phyloP scores from a whole-genome alignment of 495 filamentous ascomycete species.

The Hypoxylon cercidicola region DNA sequence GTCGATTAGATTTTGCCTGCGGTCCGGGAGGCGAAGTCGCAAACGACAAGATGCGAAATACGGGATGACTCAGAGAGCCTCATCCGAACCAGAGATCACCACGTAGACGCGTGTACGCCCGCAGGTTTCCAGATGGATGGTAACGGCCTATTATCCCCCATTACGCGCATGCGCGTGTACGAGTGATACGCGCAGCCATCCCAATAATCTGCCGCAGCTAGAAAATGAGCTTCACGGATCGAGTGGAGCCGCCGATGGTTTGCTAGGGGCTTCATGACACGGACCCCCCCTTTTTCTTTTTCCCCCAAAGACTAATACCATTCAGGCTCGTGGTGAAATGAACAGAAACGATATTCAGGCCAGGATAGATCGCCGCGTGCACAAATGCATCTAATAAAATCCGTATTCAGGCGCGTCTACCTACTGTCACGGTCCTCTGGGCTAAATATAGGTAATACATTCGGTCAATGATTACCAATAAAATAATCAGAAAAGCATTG shows the following conservation, averaged over 20 bases:
- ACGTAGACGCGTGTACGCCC: not conserved
- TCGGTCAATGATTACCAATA: not conserved
- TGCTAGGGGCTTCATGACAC: conserved; percentile 1
- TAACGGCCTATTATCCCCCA: not conserved
- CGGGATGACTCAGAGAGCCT: not conserved
- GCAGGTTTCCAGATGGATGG: not conserved
- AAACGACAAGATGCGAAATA: not conserved
- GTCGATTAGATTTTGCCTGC: not conserved
- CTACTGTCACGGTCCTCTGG: not conserved
- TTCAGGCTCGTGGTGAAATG: not conserved
- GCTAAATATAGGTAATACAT: conserved; percentile 3
- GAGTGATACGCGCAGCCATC: conserved; percentile 1
- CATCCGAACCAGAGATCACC: not conserved
- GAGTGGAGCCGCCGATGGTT: conserved; percentile 1
- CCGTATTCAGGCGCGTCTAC: no score
- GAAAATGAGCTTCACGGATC: not conserved
- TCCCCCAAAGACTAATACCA: not conserved
- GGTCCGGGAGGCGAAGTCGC: not conserved
- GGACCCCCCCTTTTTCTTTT: not conserved
- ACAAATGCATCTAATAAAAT: no score
- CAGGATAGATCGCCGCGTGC: not conserved
- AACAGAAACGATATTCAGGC: not conserved
- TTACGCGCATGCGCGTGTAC: not conserved
- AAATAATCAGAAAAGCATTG: conserved; percentile 5
- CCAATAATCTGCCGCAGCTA: not conserved